Conservation (phyloP, 2,329 filamentous ascomycete species). For the Aspergillus neoniger region DNA sequence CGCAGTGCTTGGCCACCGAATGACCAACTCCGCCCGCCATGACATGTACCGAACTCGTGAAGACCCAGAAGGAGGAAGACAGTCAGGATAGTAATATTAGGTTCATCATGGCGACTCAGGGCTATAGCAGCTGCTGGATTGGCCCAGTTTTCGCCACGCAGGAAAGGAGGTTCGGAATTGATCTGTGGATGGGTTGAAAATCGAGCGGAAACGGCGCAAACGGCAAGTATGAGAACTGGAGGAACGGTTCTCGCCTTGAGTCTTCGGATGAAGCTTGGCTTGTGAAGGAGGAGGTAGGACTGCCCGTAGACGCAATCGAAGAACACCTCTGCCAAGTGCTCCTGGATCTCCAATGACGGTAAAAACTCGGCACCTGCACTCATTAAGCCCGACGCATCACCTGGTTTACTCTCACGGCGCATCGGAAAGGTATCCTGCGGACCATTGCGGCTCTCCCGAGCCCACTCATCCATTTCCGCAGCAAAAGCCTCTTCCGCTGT, state of each 20-base stretch:
- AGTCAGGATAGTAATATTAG: conserved; percentile 93
- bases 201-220: conserved; percentile 91
- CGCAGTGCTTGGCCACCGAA: conserved; percentile 91
- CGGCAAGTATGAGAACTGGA: conserved; percentile 86
- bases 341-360: conserved; percentile 82
- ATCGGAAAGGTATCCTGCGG: conserved; percentile 54
- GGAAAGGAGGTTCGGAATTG: conserved; percentile 73
- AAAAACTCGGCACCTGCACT: conserved; percentile 80
- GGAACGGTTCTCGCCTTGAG: conserved; percentile 73
- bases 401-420: conserved; percentile 61
- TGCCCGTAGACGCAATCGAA: conserved; percentile 97
- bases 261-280: conserved; percentile 94
- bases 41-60: conserved; percentile 95
- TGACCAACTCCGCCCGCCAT: conserved; percentile 94
- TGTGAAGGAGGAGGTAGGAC: conserved; percentile 90
- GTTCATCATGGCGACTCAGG: conserved; percentile 84
- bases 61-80: conserved; percentile 85
- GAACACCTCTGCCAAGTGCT: conserved; percentile 90
- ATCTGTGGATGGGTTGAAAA: conserved; percentile 88
- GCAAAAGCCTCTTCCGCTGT: conserved; percentile 85
- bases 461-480: conserved; percentile 78
- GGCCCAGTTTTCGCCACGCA: conserved; percentile 90
- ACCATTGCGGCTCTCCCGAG: conserved; percentile 58
- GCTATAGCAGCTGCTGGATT: conserved; percentile 83
- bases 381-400: conserved; percentile 74